These are phyloP conservation scores for Auricularia sp. DNA, from an alignment of 768 basidiomycete genomes.

Conservation along the genomic window DNA sequence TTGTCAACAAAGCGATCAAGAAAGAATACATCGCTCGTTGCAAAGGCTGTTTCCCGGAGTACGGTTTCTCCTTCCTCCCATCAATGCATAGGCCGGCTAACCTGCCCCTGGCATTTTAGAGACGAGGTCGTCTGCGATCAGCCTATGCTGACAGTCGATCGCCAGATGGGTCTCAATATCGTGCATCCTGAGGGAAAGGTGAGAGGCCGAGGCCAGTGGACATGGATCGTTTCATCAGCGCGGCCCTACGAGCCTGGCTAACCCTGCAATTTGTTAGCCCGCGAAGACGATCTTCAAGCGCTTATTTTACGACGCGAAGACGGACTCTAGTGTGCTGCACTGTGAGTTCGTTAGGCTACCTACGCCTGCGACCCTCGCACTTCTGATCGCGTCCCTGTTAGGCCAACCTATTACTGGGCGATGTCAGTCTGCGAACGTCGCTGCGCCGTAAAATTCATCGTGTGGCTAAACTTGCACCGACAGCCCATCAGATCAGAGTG, in stretches of 20 bases:
- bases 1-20: constrained; percentile 65
- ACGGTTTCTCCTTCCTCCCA: constrained; percentile 20
- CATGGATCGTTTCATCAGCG: neutral
- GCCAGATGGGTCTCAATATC: constrained; percentile 94
- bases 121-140: constrained; percentile 76
- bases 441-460: neutral
- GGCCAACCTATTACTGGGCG: constrained; percentile 86
- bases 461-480: constrained; percentile 6
- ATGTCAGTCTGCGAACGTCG: constrained; percentile 43
- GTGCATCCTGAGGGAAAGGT: constrained; percentile 95
- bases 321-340: constrained; percentile 76
- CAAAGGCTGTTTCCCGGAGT: constrained; percentile 79
- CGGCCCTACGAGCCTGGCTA: neutral
- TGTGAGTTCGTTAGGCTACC: constrained; percentile 34
- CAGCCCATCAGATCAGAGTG: constrained; percentile 95
- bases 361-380: too few relatives aligned
- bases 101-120: constrained; percentile 26
- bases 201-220: constrained; percentile 5
- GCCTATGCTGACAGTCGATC: constrained; percentile 82
- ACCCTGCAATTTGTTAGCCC: constrained; percentile 32
- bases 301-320: constrained; percentile 66
- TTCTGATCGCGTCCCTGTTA: constrained; percentile 17
- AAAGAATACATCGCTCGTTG: constrained; percentile 93
- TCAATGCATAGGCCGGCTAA: too few relatives aligned
- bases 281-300: constrained; percentile 85